Conservation (phyloP, 1,139 yeast genomes). For the Diutina rugosa region DNA sequence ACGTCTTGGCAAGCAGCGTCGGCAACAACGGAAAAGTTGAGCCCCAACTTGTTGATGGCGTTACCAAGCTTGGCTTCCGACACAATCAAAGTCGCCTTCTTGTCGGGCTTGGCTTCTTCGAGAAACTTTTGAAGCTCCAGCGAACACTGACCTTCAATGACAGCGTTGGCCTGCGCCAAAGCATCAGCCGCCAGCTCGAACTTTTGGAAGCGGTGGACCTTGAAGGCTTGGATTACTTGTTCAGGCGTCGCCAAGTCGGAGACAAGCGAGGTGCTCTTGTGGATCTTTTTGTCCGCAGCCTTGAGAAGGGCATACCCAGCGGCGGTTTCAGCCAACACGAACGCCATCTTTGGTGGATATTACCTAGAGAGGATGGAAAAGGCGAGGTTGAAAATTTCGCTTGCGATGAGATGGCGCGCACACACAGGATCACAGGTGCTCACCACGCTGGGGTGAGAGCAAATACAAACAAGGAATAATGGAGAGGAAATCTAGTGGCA, state of each 20-base stretch:
- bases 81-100: slow-evolving; percentile 82
- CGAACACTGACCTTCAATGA: slow-evolving; percentile 89
- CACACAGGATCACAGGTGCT: neutral
- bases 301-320: slow-evolving; percentile 97
- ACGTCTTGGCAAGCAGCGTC: slow-evolving; percentile 93
- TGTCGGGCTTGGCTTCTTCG: slow-evolving; percentile 74
- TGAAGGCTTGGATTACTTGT: slow-evolving; percentile 68
- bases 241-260: slow-evolving; percentile 76
- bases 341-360: slow-evolving; percentile 50
- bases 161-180: slow-evolving; percentile 84
- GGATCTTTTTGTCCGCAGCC: slow-evolving; percentile 94
- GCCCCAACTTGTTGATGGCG: slow-evolving; percentile 87
- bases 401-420: slow-evolving; percentile 2
- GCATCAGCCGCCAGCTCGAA: slow-evolving; percentile 93
- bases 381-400: neutral
- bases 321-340: slow-evolving; percentile 92
- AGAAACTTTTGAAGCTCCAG: slow-evolving; percentile 67
- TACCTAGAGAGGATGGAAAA: slow-evolving; percentile 1
- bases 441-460: neutral
- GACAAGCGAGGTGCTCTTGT: slow-evolving; percentile 66
- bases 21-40: slow-evolving; percentile 77
- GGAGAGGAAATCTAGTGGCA: neutral
- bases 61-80: slow-evolving; percentile 94
- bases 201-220: slow-evolving; percentile 90
- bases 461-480: neutral